Evolutionary conservation across 495 filamentous ascomycete genomes (phyloP).

Genomic region (Tuber brumale): DNA sequence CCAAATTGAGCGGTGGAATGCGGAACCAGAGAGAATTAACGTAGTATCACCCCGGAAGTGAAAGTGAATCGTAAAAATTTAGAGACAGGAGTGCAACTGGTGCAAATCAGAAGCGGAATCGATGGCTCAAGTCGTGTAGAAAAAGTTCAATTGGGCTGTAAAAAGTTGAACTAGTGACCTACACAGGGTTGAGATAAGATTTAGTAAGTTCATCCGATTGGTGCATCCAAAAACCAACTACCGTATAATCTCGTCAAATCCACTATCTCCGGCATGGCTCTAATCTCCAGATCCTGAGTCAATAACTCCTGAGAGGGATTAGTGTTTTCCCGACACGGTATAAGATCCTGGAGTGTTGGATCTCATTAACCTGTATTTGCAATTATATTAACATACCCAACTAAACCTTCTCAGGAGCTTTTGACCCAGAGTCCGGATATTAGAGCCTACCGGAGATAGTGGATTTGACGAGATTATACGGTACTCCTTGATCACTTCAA

Average conservation of each 20-base stretch:
- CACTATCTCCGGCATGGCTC: too few species aligned
- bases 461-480: too few species aligned
- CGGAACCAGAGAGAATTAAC: not conserved
- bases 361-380: too few species aligned
- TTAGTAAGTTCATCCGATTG: not conserved
- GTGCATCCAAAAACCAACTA: not conserved
- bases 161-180: not conserved
- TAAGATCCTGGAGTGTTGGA: too few species aligned
- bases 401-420: too few species aligned
- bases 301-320: too few species aligned
- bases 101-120: not conserved
- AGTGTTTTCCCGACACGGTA: too few species aligned
- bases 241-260: too few species aligned
- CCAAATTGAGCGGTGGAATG: not conserved
- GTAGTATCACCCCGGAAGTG: not conserved
- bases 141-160: not conserved
- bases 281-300: too few species aligned
- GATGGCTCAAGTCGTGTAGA: not conserved
- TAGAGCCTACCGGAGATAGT: too few species aligned
- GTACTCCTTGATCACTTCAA: not conserved
- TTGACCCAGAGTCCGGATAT: too few species aligned
- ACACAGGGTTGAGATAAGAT: not conserved
- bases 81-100: not conserved
- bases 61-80: not conserved
- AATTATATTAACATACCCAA: too few species aligned